Percentiles rank a stretch among this genome's conserved stretches.
Conservation (phyloP, 345 rosid species). For the Eucalyptus cloeziana region DNA sequence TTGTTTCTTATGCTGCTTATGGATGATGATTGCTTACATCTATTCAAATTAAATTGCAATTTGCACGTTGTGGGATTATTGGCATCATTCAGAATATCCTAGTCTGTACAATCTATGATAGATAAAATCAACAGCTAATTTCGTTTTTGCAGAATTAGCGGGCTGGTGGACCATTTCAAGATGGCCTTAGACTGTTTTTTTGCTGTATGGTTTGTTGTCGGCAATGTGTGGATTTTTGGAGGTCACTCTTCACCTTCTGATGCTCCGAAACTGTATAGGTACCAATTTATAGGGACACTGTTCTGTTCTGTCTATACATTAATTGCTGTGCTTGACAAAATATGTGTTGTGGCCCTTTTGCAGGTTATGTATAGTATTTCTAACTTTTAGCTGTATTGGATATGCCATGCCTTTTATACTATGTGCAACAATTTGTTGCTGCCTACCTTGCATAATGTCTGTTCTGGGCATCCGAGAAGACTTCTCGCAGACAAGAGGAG, state of each 20-base stretch:
- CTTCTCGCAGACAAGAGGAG: conserved; percentile 72
- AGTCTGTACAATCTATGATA: background rate
- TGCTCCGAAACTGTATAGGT: conserved; percentile 91
- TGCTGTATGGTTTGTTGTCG: conserved; percentile 95
- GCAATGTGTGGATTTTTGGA: conserved; percentile 93
- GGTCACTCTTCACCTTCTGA: conserved; percentile 63
- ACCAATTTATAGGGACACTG: background rate
- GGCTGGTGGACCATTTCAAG: conserved; percentile 70
- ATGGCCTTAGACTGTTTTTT: conserved; percentile 90
- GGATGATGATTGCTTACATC: background rate
- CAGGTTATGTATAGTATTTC: conserved; percentile 90
- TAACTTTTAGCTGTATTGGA: conserved; percentile 85
- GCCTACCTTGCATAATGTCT: conserved; percentile 87
- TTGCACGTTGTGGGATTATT: background rate
- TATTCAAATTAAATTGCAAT: background rate
- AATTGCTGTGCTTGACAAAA: background rate
- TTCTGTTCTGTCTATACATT: background rate
- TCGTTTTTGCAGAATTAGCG: conserved; percentile 38
- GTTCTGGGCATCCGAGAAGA: conserved; percentile 70
- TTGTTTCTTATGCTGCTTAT: background rate
- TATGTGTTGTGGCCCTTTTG: background rate
- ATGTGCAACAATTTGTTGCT: conserved; percentile 87
- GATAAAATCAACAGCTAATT: background rate
- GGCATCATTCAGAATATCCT: background rate
- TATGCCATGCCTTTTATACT: conserved; percentile 93